phyloP scores from a whole-genome alignment of 805 yeast genomes.

The Hanseniaspora nectarophila region DNA sequence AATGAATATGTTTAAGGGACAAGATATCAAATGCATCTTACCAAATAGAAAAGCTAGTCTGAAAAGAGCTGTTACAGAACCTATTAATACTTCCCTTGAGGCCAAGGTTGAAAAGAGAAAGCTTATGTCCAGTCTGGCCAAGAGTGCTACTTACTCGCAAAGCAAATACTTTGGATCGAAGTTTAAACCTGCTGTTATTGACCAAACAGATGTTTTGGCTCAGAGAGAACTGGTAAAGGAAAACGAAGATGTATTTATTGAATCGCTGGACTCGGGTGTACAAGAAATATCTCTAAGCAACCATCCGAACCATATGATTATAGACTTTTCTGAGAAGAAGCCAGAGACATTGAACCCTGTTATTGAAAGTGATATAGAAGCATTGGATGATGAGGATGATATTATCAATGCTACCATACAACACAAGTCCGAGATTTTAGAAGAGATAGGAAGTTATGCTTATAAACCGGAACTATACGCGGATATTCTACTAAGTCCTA shows the following conservation, averaged over 20 bases:
- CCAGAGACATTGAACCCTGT: not conserved
- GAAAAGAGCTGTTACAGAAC: not conserved
- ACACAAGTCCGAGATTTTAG: slow-evolving; percentile 1
- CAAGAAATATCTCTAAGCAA: slow-evolving; percentile 1
- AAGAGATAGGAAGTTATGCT: not conserved
- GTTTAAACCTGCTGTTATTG: not conserved
- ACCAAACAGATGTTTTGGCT: not conserved
- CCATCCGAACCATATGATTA: slow-evolving; percentile 10
- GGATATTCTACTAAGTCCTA: not conserved
- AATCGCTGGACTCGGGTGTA: not conserved
- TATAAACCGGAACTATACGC: not conserved
- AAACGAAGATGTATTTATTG: not conserved
- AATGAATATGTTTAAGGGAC: not conserved
- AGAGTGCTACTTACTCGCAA: not conserved
- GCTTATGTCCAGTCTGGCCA: not conserved
- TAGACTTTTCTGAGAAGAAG: slow-evolving; percentile 8
- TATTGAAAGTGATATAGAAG: not conserved
- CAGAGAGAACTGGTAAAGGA: not conserved
- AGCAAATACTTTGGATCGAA: slow-evolving; percentile 1
- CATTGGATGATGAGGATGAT: not conserved
- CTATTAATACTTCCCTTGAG: not conserved
- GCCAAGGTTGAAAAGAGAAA: not conserved
- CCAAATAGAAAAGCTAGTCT: not conserved
- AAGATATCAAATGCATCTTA: not conserved
- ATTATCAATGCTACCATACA: slow-evolving; percentile 4